Evolutionary conservation across 176 grass and related monocot genomes (phyloP).

Genomic region (Oryza coarctata): DNA sequence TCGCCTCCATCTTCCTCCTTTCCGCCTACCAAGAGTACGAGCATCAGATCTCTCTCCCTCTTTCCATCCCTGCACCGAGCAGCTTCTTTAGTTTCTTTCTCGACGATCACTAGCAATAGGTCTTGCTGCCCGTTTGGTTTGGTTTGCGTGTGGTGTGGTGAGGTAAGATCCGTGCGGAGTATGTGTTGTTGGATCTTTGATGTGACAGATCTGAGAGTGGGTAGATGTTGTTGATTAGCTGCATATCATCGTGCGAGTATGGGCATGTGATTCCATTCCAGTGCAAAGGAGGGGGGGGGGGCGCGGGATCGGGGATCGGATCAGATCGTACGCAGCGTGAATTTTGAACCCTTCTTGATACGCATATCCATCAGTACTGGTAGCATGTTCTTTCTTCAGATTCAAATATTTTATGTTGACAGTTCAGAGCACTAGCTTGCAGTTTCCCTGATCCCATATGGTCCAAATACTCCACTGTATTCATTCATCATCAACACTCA

Average conservation of each 20-base stretch:
- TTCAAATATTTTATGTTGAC: not conserved
- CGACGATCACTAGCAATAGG: not conserved
- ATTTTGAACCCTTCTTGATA: not conserved
- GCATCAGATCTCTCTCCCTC: no score
- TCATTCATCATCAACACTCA: not conserved
- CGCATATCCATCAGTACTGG: not conserved
- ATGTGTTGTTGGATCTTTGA: slow-evolving; percentile 9
- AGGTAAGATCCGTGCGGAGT: slow-evolving; percentile 14
- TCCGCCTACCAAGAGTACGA: slow-evolving; percentile 74
- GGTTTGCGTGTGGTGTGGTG: not conserved
- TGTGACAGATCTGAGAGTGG: slow-evolving; percentile 3
- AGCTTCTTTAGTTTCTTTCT: not conserved
- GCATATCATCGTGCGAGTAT: not conserved
- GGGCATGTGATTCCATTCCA: not conserved
- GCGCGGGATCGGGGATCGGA: not conserved
- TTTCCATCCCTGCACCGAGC: not conserved
- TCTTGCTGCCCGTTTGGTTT: not conserved
- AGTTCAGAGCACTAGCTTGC: not conserved
- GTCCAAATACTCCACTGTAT: not conserved
- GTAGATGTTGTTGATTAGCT: not conserved
- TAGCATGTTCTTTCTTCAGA: not conserved
- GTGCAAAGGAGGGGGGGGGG: not conserved
- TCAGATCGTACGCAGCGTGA: not conserved
- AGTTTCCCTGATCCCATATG: not conserved
- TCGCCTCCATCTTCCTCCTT: slow-evolving; percentile 81